Evolutionary conservation across 1,139 yeast species (phyloP), one percentile per base, ranked within the genome.

Genomic region (Yamadazyma atmosphaerica): DNA sequence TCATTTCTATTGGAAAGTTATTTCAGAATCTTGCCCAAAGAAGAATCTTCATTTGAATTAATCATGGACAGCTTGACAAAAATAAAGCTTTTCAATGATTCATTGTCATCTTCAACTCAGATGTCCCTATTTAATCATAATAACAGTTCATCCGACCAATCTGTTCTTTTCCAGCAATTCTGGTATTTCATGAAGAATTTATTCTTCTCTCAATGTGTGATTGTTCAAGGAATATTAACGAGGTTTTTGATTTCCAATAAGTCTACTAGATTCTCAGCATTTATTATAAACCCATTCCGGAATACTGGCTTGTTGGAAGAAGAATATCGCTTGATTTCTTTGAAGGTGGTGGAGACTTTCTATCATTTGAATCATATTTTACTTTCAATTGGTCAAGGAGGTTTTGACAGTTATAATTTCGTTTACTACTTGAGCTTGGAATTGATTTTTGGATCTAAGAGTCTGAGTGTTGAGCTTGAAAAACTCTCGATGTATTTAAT

Each of bases 361-460:
- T 81, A 74, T 49, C 65, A 77, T 43, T 42, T 79, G 36, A 74
- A 81, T 44, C 82, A 77, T 49, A 67, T 83, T 5, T 56, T 83
- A 11, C 69, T 77, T 28, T 67, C 78, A 14, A 72, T 84, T 13
- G 92, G 94, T 0, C 74, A 77, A 29, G 84, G 86, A 1, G 88
- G 88, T 1, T 84, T 85, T 54, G 85, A 82, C 37, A 71, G 79
- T 15, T 84, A 79, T 55, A 82, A 81, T 49, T 83, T 81, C 55
- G 79, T 82, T n/a, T 77, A 78, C 47, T 67, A 74, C 34, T 60
- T 80, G 3, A 58, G 79, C 13, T 44, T 78, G 5, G 86, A 81
- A 39, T 38, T 64, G 50, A 71, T 38, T 33, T 75, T 50, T 39
- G 68, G 44, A 55, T 65, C 53, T 44, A 44, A 52, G 10, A 12